Evolutionary conservation across 257 asterid genomes (phyloP).

Genomic region (Solanum chilense): DNA sequence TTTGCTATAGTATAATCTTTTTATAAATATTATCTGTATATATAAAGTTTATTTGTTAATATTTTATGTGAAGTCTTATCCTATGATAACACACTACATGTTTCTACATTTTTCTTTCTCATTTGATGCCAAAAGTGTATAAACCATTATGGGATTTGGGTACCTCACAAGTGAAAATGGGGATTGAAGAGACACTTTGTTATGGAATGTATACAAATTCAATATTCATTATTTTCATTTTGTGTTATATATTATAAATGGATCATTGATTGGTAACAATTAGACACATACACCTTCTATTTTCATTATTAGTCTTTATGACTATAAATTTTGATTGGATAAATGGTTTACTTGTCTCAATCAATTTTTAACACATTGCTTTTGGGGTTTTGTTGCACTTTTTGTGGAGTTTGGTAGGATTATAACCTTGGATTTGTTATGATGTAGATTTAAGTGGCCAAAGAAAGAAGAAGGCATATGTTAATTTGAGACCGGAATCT

Average conservation of each 20-base stretch:
- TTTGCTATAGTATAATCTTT: not conserved
- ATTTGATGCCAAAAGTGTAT: not conserved
- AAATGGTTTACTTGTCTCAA: constrained; percentile 15
- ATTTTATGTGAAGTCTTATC: constrained; percentile 5
- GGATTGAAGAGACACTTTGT: not conserved
- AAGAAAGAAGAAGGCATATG: not conserved
- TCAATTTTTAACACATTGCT: constrained; percentile 7
- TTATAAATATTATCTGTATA: not conserved
- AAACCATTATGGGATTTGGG: not conserved
- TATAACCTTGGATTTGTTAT: not conserved
- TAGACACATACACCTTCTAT: constrained; percentile 3
- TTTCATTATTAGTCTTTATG: not conserved
- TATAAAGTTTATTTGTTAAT: not conserved
- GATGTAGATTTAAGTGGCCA: not conserved
- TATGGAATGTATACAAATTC: not conserved
- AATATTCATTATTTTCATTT: not conserved
- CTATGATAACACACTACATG: not conserved
- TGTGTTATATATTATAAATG: not conserved
- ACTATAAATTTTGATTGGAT: not conserved
- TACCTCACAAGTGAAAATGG: not conserved
- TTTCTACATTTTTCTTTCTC: constrained; percentile 9
- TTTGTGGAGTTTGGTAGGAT: constrained; percentile 3
- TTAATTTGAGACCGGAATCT: too few relatives aligned
- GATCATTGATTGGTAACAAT: not conserved
- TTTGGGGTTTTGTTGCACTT: not conserved